These are phyloP conservation scores for Cryptococcus maquisensis DNA, from an alignment of 1,284 basidiomycete genomes.

Conservation along the genomic window DNA sequence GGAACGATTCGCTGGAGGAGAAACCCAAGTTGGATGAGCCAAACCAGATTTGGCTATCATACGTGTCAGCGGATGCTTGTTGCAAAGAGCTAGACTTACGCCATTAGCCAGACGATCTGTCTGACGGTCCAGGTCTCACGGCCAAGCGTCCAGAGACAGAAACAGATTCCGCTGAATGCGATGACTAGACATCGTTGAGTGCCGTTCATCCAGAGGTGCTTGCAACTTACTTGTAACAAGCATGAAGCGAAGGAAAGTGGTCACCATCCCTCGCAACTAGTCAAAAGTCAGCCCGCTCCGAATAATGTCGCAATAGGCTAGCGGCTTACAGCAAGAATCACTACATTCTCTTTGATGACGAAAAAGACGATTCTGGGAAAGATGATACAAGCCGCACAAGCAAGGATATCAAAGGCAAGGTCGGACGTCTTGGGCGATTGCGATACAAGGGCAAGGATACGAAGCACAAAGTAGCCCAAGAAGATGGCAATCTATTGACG, in stretches of 20 bases:
- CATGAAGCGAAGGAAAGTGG: conserved; percentile 80
- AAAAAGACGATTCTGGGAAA: conserved; percentile 85
- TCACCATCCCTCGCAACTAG: conserved; percentile 63
- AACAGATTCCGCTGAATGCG: conserved; percentile 74
- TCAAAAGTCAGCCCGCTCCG: neutral
- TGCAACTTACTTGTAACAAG: conserved; percentile 57
- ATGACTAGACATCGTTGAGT: conserved; percentile 23
- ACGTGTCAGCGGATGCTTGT: neutral
- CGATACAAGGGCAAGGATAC: conserved; percentile 61
- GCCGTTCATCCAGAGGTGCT: neutral
- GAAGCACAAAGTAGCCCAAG: conserved; percentile 62
- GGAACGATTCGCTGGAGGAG: conserved; percentile 64
- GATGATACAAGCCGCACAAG: conserved; percentile 79
- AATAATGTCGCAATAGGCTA: neutral
- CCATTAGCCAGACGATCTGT: conserved; percentile 61
- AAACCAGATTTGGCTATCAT: conserved; percentile 41
- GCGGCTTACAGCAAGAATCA: conserved; percentile 63
- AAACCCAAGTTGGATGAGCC: conserved; percentile 42
- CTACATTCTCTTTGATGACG: conserved; percentile 73
- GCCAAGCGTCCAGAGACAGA: conserved; percentile 76
- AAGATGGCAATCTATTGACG: conserved; percentile 57
- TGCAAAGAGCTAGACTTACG: conserved; percentile 49
- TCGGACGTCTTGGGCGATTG: conserved; percentile 59
- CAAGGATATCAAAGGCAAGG: conserved; percentile 73
- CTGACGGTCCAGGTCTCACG: conserved; percentile 62